These are phyloP conservation scores for Colletotrichum sp. DNA, from an alignment of 2,329 filamentous ascomycete species.

Conservation along the genomic window DNA sequence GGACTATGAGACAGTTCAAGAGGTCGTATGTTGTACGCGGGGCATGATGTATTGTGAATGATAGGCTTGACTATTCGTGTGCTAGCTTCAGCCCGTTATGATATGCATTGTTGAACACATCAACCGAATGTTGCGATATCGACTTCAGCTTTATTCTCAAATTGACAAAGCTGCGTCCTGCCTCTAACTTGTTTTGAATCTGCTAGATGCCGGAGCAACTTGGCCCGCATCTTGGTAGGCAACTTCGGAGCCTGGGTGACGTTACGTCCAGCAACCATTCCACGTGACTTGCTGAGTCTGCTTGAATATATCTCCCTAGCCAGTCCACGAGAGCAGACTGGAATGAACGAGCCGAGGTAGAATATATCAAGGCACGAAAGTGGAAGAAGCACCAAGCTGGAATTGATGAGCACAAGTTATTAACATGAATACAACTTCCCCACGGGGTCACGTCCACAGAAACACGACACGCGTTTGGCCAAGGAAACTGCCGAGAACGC, in stretches of 20 bases:
- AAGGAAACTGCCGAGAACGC: neutral
- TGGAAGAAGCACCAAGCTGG: neutral
- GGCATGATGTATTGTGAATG: neutral
- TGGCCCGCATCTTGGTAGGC: no score
- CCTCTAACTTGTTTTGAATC: neutral
- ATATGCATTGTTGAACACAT: neutral
- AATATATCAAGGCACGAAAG: neutral
- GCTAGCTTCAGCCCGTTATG: neutral
- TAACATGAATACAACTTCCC: neutral
- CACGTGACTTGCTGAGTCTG: neutral
- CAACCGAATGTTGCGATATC: neutral
- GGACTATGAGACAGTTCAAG: neutral
- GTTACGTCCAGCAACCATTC: neutral
- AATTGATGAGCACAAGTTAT: neutral
- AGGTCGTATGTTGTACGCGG: neutral
- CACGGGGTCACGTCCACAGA: neutral
- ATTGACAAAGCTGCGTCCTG: neutral
- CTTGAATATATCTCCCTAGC: neutral
- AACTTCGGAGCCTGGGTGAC: neutral
- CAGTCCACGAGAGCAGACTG: neutral
- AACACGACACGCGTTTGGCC: neutral
- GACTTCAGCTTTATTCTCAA: neutral
- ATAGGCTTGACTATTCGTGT: neutral
- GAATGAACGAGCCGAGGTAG: neutral
- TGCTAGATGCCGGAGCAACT: neutral